Percentiles rank a stretch among this genome's conserved stretches.
Conservation (phyloP, 495 filamentous ascomycete genomes). For the Hypoxylon crocopeplum region DNA sequence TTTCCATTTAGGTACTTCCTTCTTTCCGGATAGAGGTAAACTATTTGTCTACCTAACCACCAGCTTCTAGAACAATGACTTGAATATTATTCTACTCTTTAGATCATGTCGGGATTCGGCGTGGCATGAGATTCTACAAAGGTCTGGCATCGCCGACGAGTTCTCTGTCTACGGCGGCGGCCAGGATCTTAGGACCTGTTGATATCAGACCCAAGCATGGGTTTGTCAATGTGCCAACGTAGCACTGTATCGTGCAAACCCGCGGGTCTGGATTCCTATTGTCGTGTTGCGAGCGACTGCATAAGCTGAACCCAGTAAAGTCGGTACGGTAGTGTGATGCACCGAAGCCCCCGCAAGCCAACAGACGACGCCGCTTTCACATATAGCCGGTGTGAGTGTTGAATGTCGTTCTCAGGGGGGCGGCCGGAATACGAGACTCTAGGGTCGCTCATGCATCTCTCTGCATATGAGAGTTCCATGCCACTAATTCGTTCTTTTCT, state of each 20-base stretch:
- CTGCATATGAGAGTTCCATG: constrained; percentile 4
- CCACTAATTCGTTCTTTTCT: background rate
- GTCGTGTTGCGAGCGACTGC: background rate
- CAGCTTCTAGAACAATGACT: no score
- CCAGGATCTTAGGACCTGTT: no score
- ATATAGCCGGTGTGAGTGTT: background rate
- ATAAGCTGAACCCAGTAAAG: constrained; percentile 18
- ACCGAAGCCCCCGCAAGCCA: constrained; percentile 5
- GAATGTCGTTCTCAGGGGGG: constrained; percentile 3
- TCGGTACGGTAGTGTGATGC: constrained; percentile 6
- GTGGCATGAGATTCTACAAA: no score
- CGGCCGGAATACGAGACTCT: constrained; percentile 25
- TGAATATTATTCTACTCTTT: no score
- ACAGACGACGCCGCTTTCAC: background rate
- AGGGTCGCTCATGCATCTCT: constrained; percentile 17
- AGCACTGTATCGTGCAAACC: constrained; percentile 15
- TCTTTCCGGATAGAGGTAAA: no score
- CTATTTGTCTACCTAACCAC: no score
- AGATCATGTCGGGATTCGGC: no score
- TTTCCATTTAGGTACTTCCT: no score
- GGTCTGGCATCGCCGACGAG: no score
- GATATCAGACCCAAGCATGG: no score
- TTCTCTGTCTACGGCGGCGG: no score
- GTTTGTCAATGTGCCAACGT: constrained; percentile 16
- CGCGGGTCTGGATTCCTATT: constrained; percentile 17